A percentile compares a stretch with the other conserved stretches of the same genome.
phyloP scores from a whole-genome alignment of 2,329 filamentous ascomycete genomes.

The Neofusicoccum sp. region DNA sequence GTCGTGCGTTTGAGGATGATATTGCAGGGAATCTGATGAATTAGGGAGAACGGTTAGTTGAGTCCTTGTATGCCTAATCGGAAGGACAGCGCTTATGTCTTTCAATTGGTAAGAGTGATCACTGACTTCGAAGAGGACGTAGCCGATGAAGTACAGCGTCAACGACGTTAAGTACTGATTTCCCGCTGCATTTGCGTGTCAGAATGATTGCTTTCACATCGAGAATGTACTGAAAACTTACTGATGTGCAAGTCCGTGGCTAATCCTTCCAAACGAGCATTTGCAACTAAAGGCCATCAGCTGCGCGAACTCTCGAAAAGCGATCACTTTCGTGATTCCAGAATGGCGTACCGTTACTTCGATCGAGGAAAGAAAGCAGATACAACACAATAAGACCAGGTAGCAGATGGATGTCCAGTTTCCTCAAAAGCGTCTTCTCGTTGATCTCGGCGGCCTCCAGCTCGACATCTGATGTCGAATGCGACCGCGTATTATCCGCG shows the following conservation, averaged over 20 bases:
- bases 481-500: not conserved
- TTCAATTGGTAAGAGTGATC: not conserved
- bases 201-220: slow-evolving; percentile 21
- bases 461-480: slow-evolving; percentile 4
- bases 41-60: not conserved
- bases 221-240: slow-evolving; percentile 1
- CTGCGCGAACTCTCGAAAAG: not conserved
- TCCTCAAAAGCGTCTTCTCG: slow-evolving; percentile 59
- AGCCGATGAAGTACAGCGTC: slow-evolving; percentile 63
- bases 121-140: slow-evolving; percentile 45
- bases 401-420: slow-evolving; percentile 46
- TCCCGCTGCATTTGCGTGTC: slow-evolving; percentile 21
- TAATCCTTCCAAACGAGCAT: slow-evolving; percentile 45
- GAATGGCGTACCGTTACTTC: slow-evolving; percentile 32
- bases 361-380: slow-evolving; percentile 38
- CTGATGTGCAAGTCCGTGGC: slow-evolving; percentile 32
- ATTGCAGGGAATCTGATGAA: slow-evolving; percentile 55
- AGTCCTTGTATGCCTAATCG: not conserved
- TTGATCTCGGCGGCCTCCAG: slow-evolving; percentile 41
- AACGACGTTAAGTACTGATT: slow-evolving; percentile 63
- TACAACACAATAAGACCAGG: slow-evolving; percentile 45
- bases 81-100: not conserved
- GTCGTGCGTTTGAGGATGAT: slow-evolving; percentile 62
- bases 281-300: slow-evolving; percentile 35
- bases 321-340: not conserved